Evolutionary conservation across 1,139 yeast species (phyloP).

Genomic region (Protomyces gravidus): DNA sequence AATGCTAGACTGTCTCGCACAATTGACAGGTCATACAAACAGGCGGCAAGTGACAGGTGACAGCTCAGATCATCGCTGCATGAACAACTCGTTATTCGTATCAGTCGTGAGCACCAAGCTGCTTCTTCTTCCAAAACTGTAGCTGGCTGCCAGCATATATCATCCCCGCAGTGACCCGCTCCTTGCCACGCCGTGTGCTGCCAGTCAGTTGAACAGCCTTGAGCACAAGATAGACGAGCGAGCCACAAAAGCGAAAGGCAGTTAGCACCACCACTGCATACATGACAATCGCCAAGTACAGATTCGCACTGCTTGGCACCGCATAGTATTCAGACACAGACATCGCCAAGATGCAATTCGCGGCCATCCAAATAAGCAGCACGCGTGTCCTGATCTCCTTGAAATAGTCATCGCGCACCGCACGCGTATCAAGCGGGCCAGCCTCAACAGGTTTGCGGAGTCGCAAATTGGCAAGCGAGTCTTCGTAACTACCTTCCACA

Average conservation of each 20-base stretch:
- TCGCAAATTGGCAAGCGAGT: conserved; percentile 66
- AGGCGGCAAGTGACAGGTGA: no score
- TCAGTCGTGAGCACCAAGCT: neutral
- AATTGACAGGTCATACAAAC: no score
- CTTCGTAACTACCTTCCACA: conserved; percentile 80
- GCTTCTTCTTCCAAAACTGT: neutral
- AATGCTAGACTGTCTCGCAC: no score
- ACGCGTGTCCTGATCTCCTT: conserved; percentile 91
- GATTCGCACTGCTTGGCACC: conserved; percentile 6
- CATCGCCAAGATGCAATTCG: conserved; percentile 15
- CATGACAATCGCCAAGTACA: conserved; percentile 18
- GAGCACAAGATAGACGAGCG: conserved; percentile 7
- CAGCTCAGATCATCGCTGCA: no score
- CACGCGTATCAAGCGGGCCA: neutral
- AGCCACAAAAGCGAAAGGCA: conserved; percentile 13
- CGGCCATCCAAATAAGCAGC: conserved; percentile 82
- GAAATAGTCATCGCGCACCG: conserved; percentile 67
- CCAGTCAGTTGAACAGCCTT: neutral
- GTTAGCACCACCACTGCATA: conserved; percentile 20
- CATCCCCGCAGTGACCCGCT: neutral
- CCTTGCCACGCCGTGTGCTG: neutral
- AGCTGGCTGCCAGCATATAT: neutral
- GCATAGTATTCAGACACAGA: conserved; percentile 20
- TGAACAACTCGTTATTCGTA: no score
- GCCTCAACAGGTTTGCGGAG: conserved; percentile 58